These are phyloP conservation scores for Corymbia citriodora DNA, from an alignment of 441 rosid genomes.

Conservation along the genomic window DNA sequence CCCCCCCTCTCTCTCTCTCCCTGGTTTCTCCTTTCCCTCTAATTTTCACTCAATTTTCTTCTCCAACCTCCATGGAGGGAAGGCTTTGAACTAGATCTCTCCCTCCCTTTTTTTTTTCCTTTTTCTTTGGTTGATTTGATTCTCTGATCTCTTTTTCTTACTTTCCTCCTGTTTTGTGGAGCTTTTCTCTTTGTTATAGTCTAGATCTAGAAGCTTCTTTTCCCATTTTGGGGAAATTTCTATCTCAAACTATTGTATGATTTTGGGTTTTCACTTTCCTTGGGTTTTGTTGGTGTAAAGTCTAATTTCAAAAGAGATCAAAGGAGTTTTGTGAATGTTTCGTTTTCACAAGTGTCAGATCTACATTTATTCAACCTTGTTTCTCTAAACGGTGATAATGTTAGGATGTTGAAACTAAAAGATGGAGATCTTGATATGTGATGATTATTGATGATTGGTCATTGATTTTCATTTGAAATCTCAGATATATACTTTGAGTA, in stretches of 20 bases:
- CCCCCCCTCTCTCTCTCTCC: neutral
- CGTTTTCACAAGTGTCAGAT: neutral
- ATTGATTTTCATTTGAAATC: too few species aligned
- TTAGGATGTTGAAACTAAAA: neutral
- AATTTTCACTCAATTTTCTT: neutral
- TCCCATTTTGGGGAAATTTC: neutral
- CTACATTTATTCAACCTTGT: neutral
- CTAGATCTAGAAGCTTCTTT: neutral
- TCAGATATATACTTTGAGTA: neutral
- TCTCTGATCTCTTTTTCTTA: neutral
- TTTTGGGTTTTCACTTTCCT: neutral
- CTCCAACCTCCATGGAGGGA: neutral
- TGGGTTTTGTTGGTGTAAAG: neutral
- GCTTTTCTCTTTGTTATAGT: neutral
- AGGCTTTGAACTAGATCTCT: neutral
- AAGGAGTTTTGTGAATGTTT: neutral
- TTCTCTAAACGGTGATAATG: neutral
- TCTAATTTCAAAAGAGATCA: neutral
- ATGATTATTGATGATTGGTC: neutral
- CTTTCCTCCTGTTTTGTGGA: neutral
- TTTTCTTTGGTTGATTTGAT: neutral
- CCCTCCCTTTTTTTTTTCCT: neutral
- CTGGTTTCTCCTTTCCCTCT: neutral
- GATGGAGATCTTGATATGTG: neutral
- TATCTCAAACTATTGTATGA: accelerated